Conservation (phyloP, 2,329 filamentous ascomycete species). For the Aulographum hederae region DNA sequence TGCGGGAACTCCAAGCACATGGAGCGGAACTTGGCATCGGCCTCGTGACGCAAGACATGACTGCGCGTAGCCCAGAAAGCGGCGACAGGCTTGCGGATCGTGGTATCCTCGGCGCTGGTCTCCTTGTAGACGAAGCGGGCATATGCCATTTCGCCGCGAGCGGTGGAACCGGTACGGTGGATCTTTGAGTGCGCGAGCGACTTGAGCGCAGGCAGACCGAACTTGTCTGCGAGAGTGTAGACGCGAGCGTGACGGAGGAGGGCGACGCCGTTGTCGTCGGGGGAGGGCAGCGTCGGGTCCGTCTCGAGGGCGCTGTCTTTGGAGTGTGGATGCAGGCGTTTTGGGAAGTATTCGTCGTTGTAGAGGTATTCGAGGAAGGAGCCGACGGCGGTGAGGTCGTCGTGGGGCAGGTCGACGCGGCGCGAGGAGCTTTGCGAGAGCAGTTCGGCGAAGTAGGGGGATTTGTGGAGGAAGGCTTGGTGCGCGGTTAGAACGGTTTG, state of each 20-base stretch:
- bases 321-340: conserved; percentile 34
- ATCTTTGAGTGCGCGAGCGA: conserved; percentile 74
- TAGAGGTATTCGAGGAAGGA: conserved; percentile 74
- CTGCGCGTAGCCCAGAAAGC: conserved; percentile 74
- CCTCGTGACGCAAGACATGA: conserved; percentile 68
- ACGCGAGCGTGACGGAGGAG: conserved; percentile 78
- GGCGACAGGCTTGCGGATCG: conserved; percentile 68
- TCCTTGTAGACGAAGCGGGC: conserved; percentile 78
- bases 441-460: conserved; percentile 51
- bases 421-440: conserved; percentile 18
- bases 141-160: conserved; percentile 79
- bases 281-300: conserved; percentile 43
- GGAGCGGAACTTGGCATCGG: conserved; percentile 65
- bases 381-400: conserved; percentile 55
- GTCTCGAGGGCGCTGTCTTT: conserved; percentile 50
- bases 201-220: conserved; percentile 47
- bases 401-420: conserved; percentile 47
- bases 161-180: conserved; percentile 74
- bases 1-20: conserved; percentile 81
- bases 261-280: conserved; percentile 65
- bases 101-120: conserved; percentile 48
- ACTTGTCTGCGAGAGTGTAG: conserved; percentile 74
- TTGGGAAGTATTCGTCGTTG: conserved; percentile 71
- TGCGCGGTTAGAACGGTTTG: conserved; percentile 57
- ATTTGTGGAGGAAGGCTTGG: conserved; percentile 55